These are phyloP conservation scores for Candida parachauliodes DNA, from an alignment of 805 yeast species.

Conservation along the genomic window DNA sequence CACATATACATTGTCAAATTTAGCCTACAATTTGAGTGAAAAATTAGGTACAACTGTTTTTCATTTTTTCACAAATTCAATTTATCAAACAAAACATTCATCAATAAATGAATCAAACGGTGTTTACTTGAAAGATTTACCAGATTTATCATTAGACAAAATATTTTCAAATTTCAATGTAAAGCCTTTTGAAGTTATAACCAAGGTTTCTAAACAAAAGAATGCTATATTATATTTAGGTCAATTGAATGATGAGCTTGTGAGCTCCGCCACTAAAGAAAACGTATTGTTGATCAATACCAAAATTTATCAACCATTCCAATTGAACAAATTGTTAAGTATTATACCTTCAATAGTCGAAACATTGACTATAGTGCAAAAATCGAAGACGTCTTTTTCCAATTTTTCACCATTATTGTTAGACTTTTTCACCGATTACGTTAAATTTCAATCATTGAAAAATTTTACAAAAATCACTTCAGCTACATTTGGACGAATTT, in stretches of 20 bases:
- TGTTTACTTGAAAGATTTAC: constrained; percentile 15
- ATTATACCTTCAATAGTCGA: constrained; percentile 53
- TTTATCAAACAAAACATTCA: constrained; percentile 10
- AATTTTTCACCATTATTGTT: constrained; percentile 67
- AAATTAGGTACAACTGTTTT: constrained; percentile 54
- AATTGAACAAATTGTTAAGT: constrained; percentile 45
- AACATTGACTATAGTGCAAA: constrained; percentile 64
- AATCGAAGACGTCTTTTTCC: constrained; percentile 32
- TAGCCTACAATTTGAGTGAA: constrained; percentile 57
- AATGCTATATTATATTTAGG: constrained; percentile 65
- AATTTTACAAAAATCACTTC: constrained; percentile 49
- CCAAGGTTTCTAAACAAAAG: constrained; percentile 34
- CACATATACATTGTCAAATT: constrained; percentile 41
- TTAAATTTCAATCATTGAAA: constrained; percentile 41
- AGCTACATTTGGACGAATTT: constrained; percentile 53
- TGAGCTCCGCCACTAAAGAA: constrained; percentile 33
- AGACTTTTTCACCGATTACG: constrained; percentile 66
- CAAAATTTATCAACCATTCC: constrained; percentile 73
- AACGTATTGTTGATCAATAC: constrained; percentile 51
- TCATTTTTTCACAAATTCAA: constrained; percentile 54
- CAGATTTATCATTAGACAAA: constrained; percentile 18
- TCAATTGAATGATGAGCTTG: constrained; percentile 43
- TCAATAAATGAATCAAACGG: constrained; percentile 13
- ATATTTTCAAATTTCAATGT: constrained; percentile 21
- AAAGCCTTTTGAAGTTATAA: constrained; percentile 28